Evolutionary conservation across 805 yeast genomes (phyloP).

Genomic region (Vanderwaltozyma verrucispora): DNA sequence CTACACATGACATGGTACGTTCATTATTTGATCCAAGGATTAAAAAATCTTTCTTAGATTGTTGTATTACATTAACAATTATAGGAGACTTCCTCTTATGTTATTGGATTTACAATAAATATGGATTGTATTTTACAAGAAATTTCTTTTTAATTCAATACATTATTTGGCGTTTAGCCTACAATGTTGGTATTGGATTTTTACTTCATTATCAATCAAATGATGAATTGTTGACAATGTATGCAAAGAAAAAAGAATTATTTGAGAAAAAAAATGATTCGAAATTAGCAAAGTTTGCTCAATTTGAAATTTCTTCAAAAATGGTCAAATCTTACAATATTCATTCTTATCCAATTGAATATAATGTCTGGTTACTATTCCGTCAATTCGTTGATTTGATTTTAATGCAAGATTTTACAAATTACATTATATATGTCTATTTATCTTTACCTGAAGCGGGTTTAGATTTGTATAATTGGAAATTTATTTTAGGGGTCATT

Average conservation of each 20-base stretch:
- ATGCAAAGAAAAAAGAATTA: conserved; percentile 37
- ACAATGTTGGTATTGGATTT: conserved; percentile 70
- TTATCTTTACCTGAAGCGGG: conserved; percentile 32
- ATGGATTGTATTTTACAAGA: conserved; percentile 15
- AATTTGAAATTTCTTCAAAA: conserved; percentile 37
- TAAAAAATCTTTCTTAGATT: conserved; percentile 56
- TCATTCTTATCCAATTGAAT: conserved; percentile 51
- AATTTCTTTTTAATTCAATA: conserved; percentile 44
- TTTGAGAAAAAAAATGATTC: conserved; percentile 30
- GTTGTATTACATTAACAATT: conserved; percentile 40
- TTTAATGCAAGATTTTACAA: conserved; percentile 74
- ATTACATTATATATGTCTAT: conserved; percentile 57
- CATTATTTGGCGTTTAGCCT: conserved; percentile 62
- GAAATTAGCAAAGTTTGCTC: conserved; percentile 32
- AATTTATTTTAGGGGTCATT: conserved; percentile 43
- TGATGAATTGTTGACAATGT: conserved; percentile 39
- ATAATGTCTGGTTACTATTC: conserved; percentile 73
- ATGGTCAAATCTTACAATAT: conserved; percentile 25
- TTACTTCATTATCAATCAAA: conserved; percentile 59
- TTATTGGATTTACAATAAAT: conserved; percentile 15
- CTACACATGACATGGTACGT: conserved; percentile 76
- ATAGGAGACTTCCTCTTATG: conserved; percentile 28
- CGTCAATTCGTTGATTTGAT: conserved; percentile 72
- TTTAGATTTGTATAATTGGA: conserved; percentile 23
- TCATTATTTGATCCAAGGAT: conserved; percentile 69